A percentile compares a stretch with the other conserved stretches of the same genome.
These are phyloP conservation scores for Colletotrichum costaricense DNA, from an alignment of 2,329 filamentous ascomycete species.

Conservation along the genomic window DNA sequence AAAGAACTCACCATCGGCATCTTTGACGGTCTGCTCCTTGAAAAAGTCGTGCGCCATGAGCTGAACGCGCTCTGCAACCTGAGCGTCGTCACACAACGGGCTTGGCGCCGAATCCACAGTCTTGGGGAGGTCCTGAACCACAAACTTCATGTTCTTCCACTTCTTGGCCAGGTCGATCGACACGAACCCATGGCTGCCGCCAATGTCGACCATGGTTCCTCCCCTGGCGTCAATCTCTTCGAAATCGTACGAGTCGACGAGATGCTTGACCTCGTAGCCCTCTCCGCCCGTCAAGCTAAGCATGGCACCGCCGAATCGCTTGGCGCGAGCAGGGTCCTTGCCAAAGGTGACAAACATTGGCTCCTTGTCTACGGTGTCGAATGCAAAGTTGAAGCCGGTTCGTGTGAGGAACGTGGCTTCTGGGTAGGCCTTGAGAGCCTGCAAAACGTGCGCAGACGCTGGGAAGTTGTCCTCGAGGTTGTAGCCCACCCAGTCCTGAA, in stretches of 20 bases:
- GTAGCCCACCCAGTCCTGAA: conserved; percentile 67
- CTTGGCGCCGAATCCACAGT: conserved; percentile 35
- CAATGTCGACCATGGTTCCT: conserved; percentile 68
- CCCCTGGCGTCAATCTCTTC: conserved; percentile 53
- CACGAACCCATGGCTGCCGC: conserved; percentile 69
- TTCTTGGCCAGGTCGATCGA: conserved; percentile 63
- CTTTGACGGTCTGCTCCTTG: conserved; percentile 30
- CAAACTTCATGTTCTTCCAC: conserved; percentile 51
- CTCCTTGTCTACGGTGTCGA: conserved; percentile 60
- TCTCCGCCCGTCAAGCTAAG: conserved; percentile 64
- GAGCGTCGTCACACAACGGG: conserved; percentile 28
- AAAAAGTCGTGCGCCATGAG: conserved; percentile 39
- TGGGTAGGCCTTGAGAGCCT: conserved; percentile 57
- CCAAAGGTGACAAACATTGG: conserved; percentile 66
- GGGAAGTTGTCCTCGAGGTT: conserved; percentile 65
- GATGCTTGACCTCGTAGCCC: conserved; percentile 64
- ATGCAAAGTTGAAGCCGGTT: conserved; percentile 64
- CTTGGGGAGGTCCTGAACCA: conserved; percentile 46
- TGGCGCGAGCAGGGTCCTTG: conserved; percentile 58
- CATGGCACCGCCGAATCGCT: conserved; percentile 67
- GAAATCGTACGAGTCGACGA: conserved; percentile 67
- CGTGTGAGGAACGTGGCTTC: conserved; percentile 59
- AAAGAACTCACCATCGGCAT: conserved; percentile 43
- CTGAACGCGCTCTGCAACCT: conserved; percentile 28
- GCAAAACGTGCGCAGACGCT: conserved; percentile 57